Conservation (phyloP, 2,329 filamentous ascomycete species). For the Fusarium begoniae region DNA sequence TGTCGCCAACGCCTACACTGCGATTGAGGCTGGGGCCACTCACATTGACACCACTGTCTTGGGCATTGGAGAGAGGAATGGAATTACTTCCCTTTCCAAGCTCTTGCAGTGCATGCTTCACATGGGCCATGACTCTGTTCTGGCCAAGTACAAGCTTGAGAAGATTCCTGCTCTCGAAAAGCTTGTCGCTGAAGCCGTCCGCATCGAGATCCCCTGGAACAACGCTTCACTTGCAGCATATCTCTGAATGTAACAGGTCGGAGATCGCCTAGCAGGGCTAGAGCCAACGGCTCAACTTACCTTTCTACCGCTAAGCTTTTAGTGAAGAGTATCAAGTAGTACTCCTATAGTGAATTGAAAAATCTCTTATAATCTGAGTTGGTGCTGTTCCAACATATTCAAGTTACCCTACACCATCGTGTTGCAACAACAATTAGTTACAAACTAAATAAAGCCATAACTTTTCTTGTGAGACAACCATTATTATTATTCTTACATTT, state of each 20-base stretch:
- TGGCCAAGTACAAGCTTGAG: slow-evolving; percentile 87
- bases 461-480: no score
- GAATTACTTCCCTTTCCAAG: slow-evolving; percentile 69
- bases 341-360: background rate
- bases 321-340: background rate
- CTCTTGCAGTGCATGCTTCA: slow-evolving; percentile 23
- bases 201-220: slow-evolving; percentile 23
- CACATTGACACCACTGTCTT: slow-evolving; percentile 86
- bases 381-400: background rate
- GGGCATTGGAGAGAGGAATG: slow-evolving; percentile 59
- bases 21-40: slow-evolving; percentile 87
- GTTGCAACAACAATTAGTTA: background rate
- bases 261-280: background rate
- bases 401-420: background rate
- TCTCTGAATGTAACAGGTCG: background rate
- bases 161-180: slow-evolving; percentile 91
- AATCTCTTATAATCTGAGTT: background rate
- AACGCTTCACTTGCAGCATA: slow-evolving; percentile 7
- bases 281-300: background rate
- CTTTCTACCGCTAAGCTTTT: background rate
- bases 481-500: no score
- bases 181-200: slow-evolving; percentile 74
- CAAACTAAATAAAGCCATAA: no score
- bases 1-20: slow-evolving; percentile 88
- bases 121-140: slow-evolving; percentile 79